Base-by-base conservation (phyloP, 1,284 basidiomycete genomes). In the Malassezia obtusa region DNA sequence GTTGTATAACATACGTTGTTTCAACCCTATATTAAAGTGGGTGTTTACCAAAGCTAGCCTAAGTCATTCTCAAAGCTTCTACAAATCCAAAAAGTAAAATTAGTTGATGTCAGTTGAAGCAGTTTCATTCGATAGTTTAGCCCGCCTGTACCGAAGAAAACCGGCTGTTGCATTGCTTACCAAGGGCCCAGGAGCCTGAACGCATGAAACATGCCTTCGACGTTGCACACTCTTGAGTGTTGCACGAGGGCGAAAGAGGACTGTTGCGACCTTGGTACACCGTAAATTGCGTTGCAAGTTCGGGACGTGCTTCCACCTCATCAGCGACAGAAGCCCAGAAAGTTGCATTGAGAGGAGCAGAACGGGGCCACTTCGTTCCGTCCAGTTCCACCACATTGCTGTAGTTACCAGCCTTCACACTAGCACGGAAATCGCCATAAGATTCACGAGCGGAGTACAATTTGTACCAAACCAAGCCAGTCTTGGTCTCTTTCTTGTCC, bases 261-360 rank as follows among this genome's bases (percentile, higher is more conserved):
- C 82, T 84, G 52, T 79, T 78, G 71, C 86, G 85, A 37, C 85
- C 84, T 71, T 87, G 84, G 64, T 82, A 80, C 0, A 77, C 79
- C 55, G 81, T 84, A 76, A 86, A 87, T 17, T 75, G 77, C 79
- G 84, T 59, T 2, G 86, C 79, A 4, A 87, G 75, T 21, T 78
- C 77, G 1, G 78, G 67, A 58, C 86, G 77, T 2, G 73, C 68
- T 58, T 79, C 77, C 84, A 87, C 86, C 44, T 74, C 76, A 76
- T 87, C 84, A 2, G 86, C 86, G 37, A 87, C 81, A 22, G 75
- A 78, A 63, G 86, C 84, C 85, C 85, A 87, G 82, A 84, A 87
- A 6, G 86, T 86, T 14, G 83, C 84, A 61, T 88, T 87, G 51
- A 87, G 73, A 0, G 86, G 85, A 57, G 84, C 84, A 43, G 78